Evolutionary conservation across 805 yeast species (phyloP).

Genomic region (Groenewaldozyma tartarivorans): DNA sequence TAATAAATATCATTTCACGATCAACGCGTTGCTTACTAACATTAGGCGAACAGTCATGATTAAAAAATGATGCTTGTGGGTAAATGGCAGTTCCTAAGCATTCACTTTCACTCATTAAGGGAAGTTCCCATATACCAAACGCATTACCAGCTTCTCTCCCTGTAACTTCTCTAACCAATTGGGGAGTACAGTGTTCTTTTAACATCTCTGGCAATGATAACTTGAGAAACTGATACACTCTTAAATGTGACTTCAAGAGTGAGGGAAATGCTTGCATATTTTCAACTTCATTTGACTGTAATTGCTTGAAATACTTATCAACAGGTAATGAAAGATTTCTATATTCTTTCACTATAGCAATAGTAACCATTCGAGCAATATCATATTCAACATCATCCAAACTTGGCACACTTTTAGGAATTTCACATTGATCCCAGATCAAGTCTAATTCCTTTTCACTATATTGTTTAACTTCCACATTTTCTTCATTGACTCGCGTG

Average conservation of each 20-base stretch:
- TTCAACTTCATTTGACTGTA: constrained; percentile 45
- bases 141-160: constrained; percentile 61
- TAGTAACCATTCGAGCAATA: constrained; percentile 40
- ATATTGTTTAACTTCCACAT: constrained; percentile 1
- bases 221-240: constrained; percentile 39
- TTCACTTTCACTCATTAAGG: constrained; percentile 31
- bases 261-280: constrained; percentile 40
- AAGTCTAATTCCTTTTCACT: constrained; percentile 16
- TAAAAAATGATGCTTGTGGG: constrained; percentile 58
- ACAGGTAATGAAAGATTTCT: constrained; percentile 6
- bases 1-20: constrained; percentile 34
- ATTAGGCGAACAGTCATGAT: constrained; percentile 56
- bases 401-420: constrained; percentile 15
- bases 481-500: neutral
- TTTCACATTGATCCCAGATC: constrained; percentile 32
- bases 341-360: constrained; percentile 15
- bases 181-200: constrained; percentile 31
- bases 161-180: constrained; percentile 35
- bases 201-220: constrained; percentile 28
- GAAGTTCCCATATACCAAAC: constrained; percentile 56
- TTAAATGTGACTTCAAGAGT: constrained; percentile 37
- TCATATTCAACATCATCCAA: constrained; percentile 46
- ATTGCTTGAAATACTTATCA: constrained; percentile 30
- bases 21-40: constrained; percentile 36
- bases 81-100: constrained; percentile 52